Base-by-base conservation (phyloP, 441 rosid genomes). In the Gossypium trilobum region DNA sequence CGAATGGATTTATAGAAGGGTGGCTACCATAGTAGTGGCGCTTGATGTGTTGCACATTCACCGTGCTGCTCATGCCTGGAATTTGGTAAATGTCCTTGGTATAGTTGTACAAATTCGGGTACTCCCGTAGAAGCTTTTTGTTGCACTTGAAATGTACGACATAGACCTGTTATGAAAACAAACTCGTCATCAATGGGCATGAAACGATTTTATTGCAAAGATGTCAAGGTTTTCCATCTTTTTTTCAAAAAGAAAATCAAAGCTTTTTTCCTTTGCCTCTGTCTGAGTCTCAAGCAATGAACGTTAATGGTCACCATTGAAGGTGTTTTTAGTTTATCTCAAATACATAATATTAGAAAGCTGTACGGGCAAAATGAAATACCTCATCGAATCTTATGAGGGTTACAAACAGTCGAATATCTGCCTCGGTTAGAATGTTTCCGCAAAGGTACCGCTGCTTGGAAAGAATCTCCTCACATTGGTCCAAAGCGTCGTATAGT, bases 311-410 rank as follows among this genome's bases (percentile, higher is more conserved):
- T 33, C 42, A 7, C 42, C 42, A 33, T 33, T 33, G 10, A 33
- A 33, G 10, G 42, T 33, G 42, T 33, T 33, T 33, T 7, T 33
- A 33, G 42, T 33, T 33, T 33, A 33, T 6, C 42, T 33, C 57
- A n/a, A 48, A 67, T 50, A 48, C 3, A 27, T 50, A 2, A 20
- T 10, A 20, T 0, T 9, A 4, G 29, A 42, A 64, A 20, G 69
- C 9, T 5, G 22, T 31, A 33, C 0, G 4, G 11, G 56, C 10
- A 3, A n/a, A 74, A 59, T 68, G 36, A 36, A 39, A 63, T 86
- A 93, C 96, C 93, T 91, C 98, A 68, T 91, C 96, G 57, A 91
- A 93, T 89, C 98, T 89, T 78, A 93, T 82, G 42, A 93, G 86
- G 16, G 98, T 91, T 72, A 87, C 93, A 77, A 93, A 93, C 77